A percentile compares a stretch with the other conserved stretches of the same genome.
Evolutionary conservation across 495 filamentous ascomycete genomes (phyloP).

Genomic region (Hyaloscypha hepaticicola): DNA sequence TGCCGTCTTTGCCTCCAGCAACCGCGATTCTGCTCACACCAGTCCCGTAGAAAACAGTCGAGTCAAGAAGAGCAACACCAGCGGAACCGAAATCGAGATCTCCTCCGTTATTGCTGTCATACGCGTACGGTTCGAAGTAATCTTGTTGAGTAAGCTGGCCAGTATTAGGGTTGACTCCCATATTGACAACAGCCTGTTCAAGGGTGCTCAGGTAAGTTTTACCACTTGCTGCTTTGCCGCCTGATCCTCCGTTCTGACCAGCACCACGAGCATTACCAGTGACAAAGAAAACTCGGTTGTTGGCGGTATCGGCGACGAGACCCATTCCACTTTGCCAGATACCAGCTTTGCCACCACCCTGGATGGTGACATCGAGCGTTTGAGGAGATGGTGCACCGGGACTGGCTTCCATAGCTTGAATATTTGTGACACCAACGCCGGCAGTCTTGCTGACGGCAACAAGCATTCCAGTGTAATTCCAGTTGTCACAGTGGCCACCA

Average conservation of each 20-base stretch:
- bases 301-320: slow-evolving; percentile 36
- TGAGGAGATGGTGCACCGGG: slow-evolving; percentile 29
- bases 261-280: slow-evolving; percentile 39
- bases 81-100: slow-evolving; percentile 42
- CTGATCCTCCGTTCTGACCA: slow-evolving; percentile 33
- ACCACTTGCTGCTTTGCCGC: slow-evolving; percentile 37
- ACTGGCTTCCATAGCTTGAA: neutral
- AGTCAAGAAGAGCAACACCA: slow-evolving; percentile 40
- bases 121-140: slow-evolving; percentile 44
- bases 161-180: slow-evolving; percentile 29
- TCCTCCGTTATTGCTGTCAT: slow-evolving; percentile 38
- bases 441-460: slow-evolving; percentile 34
- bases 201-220: slow-evolving; percentile 37
- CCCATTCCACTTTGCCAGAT: slow-evolving; percentile 46
- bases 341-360: slow-evolving; percentile 40
- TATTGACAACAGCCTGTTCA: slow-evolving; percentile 38
- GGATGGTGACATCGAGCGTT: slow-evolving; percentile 22
- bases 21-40: slow-evolving; percentile 40
- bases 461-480: slow-evolving; percentile 44
- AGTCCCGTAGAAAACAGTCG: slow-evolving; percentile 37
- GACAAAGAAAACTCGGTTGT: slow-evolving; percentile 39
- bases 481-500: slow-evolving; percentile 44
- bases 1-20: slow-evolving; percentile 44
- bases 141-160: slow-evolving; percentile 38
- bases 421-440: slow-evolving; percentile 28